Base-by-base conservation (phyloP, 2,329 filamentous ascomycete genomes). In the Didymella sp. region DNA sequence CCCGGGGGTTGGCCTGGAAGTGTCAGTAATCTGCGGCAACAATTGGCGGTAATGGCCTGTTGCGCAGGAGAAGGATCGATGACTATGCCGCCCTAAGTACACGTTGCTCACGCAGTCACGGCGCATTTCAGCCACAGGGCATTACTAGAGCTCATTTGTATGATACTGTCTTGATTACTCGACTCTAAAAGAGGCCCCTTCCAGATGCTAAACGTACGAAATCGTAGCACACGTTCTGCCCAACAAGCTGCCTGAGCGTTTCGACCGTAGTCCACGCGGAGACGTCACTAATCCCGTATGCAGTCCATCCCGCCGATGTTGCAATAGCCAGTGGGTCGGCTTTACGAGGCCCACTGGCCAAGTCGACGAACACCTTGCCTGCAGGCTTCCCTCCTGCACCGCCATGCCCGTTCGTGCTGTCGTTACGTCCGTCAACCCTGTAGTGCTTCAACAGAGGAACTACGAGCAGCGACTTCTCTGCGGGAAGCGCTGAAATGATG, bases 181-280 rank as follows among this genome's bases (percentile, higher is more conserved):
- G 43, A 44, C 44, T 48, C 62, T 77, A 82, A 66, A 80, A 84
- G 61, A 85, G 67, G 19, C 81, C 82, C 65, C 84, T 77, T 22
- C 85, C 85, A 62, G 82, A 84, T 35, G 91, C 90, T 71, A 95
- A 80, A 45, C 90, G 83, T 38, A 95, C 91, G 79, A 96, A 96
- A 76, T 90, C 92, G 76, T 92, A 94, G 6, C 89, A 90, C 54
- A 95, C 90, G 73, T 95, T 95, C 78, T 95, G 90, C 9, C 91
- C 91, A 11, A 94, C 89, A 22, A 96, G 81, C 57, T 93, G 75
- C 63, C 91, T 82, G 52, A 95, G 77, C 45, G 88, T 94, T 77
- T 95, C 90, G 5, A 94, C 91, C 2, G 90, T 93, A 21, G 90
- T 93, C 79, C 92, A 95, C 0, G 91, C 90, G 54, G 88, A 89